Percentiles rank a stretch among this genome's conserved stretches.
Evolutionary conservation across 768 basidiomycete genomes (phyloP).

Genomic region (button mushroom (Agaricus bisporus)): DNA sequence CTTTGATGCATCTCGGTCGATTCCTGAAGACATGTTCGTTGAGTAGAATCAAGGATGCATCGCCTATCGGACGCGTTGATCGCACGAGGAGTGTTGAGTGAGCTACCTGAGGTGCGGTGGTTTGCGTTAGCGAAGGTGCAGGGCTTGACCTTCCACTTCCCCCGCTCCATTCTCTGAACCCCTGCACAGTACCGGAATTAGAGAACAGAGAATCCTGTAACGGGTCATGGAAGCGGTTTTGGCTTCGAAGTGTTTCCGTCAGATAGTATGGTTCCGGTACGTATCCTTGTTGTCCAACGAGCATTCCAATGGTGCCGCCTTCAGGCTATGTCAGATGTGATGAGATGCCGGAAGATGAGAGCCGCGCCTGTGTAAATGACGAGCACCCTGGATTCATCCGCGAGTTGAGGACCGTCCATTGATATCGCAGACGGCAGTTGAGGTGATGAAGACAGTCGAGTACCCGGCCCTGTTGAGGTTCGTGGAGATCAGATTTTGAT

Average conservation of each 20-base stretch:
- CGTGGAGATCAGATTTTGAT: neutral
- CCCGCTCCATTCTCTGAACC: slow-evolving; percentile 71
- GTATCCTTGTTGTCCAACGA: slow-evolving; percentile 69
- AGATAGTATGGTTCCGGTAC: slow-evolving; percentile 85
- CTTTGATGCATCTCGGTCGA: slow-evolving; percentile 37
- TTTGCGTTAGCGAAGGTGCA: slow-evolving; percentile 19
- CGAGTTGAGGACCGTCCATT: slow-evolving; percentile 45
- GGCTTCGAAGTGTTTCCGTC: slow-evolving; percentile 75
- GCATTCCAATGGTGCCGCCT: slow-evolving; percentile 88
- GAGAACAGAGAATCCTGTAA: slow-evolving; percentile 82
- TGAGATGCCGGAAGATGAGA: neutral
- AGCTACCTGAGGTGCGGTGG: slow-evolving; percentile 17
- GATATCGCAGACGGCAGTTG: neutral
- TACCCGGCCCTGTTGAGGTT: neutral
- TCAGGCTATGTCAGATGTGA: neutral
- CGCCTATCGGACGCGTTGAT: slow-evolving; percentile 64
- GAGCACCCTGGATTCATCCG: slow-evolving; percentile 76
- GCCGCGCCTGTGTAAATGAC: slow-evolving; percentile 71
- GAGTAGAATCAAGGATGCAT: slow-evolving; percentile 28
- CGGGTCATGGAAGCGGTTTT: slow-evolving; percentile 90
- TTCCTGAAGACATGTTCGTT: slow-evolving; percentile 16
- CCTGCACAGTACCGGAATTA: slow-evolving; percentile 69
- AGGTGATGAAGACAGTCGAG: neutral
- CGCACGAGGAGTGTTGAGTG: slow-evolving; percentile 51
- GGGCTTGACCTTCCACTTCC: slow-evolving; percentile 55